Percentiles rank a stretch among this genome's conserved stretches.
Evolutionary conservation across 345 rosid species (phyloP).

Genomic region (Sonneratia alba): DNA sequence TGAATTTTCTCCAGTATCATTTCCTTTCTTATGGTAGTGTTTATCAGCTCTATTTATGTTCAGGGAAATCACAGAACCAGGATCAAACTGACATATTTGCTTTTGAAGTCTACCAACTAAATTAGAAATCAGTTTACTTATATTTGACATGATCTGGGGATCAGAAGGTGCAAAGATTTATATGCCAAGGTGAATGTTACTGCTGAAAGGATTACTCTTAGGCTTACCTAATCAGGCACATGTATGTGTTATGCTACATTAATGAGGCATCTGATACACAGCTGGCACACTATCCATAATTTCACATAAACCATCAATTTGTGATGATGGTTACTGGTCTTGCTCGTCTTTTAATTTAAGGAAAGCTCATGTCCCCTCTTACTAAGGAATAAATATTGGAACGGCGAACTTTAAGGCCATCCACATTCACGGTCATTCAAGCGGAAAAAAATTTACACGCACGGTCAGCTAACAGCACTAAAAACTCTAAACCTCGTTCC

Average conservation of each 20-base stretch:
- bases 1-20: neutral
- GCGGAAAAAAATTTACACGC: neutral
- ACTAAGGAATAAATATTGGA: neutral
- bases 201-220: neutral
- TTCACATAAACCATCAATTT: too few species aligned
- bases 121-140: neutral
- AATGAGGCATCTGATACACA: too few species aligned
- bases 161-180: neutral
- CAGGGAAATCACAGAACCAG: neutral
- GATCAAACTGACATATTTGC: neutral
- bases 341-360: neutral
- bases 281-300: too few species aligned
- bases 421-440: too few species aligned
- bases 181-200: neutral
- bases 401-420: neutral
- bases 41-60: neutral
- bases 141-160: neutral
- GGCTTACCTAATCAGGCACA: neutral
- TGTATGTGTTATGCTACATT: too few species aligned
- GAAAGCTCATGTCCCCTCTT: neutral
- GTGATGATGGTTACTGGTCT: neutral
- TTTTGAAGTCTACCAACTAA: neutral
- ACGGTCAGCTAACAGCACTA: neutral
- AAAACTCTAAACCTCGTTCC: neutral
- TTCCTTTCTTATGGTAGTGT: neutral